A percentile compares a stretch with the other conserved stretches of the same genome.
Conservation (phyloP, 495 filamentous ascomycete species). For the Xylaria intraflava region DNA sequence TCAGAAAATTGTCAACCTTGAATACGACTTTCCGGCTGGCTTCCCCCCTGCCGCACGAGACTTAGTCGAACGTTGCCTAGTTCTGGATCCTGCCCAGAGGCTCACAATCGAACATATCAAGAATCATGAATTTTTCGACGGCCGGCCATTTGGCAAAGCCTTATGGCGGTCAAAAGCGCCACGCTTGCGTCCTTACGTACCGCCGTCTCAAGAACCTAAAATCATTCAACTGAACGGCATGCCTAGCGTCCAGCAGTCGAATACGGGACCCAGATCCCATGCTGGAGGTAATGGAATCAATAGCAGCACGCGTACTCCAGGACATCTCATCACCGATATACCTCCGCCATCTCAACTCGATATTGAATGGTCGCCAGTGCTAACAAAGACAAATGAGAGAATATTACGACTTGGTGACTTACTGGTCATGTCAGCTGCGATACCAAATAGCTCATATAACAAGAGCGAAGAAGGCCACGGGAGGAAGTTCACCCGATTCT, state of each 20-base stretch:
- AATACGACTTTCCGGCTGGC: constrained; percentile 87
- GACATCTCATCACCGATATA: constrained; percentile 87
- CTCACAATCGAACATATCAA: constrained; percentile 96
- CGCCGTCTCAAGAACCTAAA: constrained; percentile 66
- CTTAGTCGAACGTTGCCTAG: constrained; percentile 84
- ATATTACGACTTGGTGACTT: constrained; percentile 93
- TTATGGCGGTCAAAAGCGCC: constrained; percentile 92
- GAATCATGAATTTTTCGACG: constrained; percentile 96
- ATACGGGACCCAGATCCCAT: constrained; percentile 38
- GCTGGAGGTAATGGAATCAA: constrained; percentile 25
- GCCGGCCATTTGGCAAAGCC: constrained; percentile 73
- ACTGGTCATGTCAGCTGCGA: constrained; percentile 69
- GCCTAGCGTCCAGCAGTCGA: constrained; percentile 42
- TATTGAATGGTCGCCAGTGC: constrained; percentile 97
- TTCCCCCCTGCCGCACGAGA: constrained; percentile 87
- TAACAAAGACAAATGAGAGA: constrained; percentile 83
- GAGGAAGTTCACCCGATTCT: constrained; percentile 88
- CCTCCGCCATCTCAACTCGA: constrained; percentile 94
- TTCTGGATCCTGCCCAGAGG: constrained; percentile 78
- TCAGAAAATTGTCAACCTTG: constrained; percentile 91
- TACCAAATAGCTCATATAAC: constrained; percentile 62
- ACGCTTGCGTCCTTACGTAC: constrained; percentile 76
- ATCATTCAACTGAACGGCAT: constrained; percentile 73
- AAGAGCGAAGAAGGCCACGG: constrained; percentile 55
- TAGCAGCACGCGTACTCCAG: constrained; percentile 44